Evolutionary conservation across 1,284 basidiomycete genomes (phyloP).

Genomic region (Sanguinoderma infundibulare): DNA sequence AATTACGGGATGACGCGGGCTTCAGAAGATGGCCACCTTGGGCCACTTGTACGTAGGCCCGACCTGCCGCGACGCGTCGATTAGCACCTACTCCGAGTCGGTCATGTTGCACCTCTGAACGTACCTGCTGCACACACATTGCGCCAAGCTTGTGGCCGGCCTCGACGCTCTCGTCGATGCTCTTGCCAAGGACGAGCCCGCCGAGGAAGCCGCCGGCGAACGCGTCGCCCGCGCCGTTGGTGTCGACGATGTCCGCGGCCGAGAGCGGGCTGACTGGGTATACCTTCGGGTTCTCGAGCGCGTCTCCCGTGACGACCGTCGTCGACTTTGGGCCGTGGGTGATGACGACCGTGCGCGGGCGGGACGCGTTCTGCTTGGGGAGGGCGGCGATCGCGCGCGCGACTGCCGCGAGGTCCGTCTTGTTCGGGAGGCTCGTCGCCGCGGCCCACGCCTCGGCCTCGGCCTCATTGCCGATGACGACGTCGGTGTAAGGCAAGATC

Average conservation of each 20-base stretch:
- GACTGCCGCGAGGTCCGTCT: constrained; percentile 69
- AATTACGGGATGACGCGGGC: constrained; percentile 14
- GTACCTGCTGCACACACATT: constrained; percentile 88
- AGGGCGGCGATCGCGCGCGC: constrained; percentile 75
- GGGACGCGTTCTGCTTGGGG: constrained; percentile 72
- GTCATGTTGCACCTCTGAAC: too few relatives aligned
- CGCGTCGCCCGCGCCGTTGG: constrained; percentile 99
- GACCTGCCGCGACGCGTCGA: constrained; percentile 49
- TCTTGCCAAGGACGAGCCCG: constrained; percentile 83
- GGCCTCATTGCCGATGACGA: constrained; percentile 93
- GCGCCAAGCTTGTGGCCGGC: constrained; percentile 89
- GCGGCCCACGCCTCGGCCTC: constrained; percentile 91
- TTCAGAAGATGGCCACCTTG: constrained; percentile 69
- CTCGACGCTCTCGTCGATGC: constrained; percentile 79
- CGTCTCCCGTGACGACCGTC: constrained; percentile 71
- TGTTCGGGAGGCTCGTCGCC: constrained; percentile 60
- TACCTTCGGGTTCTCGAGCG: constrained; percentile 56
- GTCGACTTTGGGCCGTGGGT: constrained; percentile 91
- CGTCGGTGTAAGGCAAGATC: constrained; percentile 83
- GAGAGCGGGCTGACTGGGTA: constrained; percentile 70
- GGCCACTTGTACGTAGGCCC: constrained; percentile 83
- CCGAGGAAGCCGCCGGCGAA: constrained; percentile 98
- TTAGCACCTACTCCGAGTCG: too few relatives aligned
- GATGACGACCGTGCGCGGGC: constrained; percentile 87
- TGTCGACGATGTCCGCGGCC: constrained; percentile 87